Conservation (phyloP, 208 protist genomes). For the Crithidia expoeki region DNA sequence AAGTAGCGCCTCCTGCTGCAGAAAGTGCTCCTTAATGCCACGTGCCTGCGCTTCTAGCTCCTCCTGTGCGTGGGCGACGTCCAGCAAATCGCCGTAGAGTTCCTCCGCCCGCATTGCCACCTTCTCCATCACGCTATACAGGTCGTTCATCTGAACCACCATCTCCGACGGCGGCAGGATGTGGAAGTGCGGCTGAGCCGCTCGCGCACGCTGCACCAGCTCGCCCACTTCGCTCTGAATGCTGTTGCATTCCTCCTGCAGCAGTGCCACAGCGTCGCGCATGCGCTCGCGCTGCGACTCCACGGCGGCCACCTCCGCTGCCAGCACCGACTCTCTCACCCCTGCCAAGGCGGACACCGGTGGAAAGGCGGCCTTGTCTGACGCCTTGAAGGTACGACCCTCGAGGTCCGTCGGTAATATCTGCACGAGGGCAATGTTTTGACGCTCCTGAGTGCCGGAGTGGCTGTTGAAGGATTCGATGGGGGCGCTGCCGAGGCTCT, state of each 20-base stretch:
- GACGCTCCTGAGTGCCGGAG: constrained; percentile 68
- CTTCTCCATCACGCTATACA: constrained; percentile 83
- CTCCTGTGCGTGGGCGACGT: constrained; percentile 55
- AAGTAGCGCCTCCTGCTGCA: constrained; percentile 38
- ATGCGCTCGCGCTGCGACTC: constrained; percentile 52
- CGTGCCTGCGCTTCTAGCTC: constrained; percentile 60
- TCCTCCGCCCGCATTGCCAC: constrained; percentile 69
- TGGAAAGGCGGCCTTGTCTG: constrained; percentile 32
- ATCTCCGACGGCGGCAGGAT: constrained; percentile 83
- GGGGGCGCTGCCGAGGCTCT: constrained; percentile 55
- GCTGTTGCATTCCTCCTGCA: constrained; percentile 57
- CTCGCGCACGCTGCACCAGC: constrained; percentile 45
- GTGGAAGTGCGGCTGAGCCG: constrained; percentile 74
- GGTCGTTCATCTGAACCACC: constrained; percentile 83
- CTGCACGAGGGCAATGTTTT: constrained; percentile 69
- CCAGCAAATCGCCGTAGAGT: constrained; percentile 57
- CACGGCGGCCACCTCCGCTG: constrained; percentile 68
- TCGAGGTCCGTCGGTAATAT: constrained; percentile 51
- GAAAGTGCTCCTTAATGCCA: constrained; percentile 67
- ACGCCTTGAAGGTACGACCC: constrained; percentile 51
- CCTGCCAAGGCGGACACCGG: constrained; percentile 50
- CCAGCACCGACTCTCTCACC: constrained; percentile 52
- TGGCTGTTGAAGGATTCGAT: constrained; percentile 78
- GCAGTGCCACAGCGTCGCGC: constrained; percentile 49
- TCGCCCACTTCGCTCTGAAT: constrained; percentile 50